A percentile compares a stretch with the other conserved stretches of the same genome.
Conservation (phyloP, 768 basidiomycete genomes). For the Rubroboletus pulcherrimus region DNA sequence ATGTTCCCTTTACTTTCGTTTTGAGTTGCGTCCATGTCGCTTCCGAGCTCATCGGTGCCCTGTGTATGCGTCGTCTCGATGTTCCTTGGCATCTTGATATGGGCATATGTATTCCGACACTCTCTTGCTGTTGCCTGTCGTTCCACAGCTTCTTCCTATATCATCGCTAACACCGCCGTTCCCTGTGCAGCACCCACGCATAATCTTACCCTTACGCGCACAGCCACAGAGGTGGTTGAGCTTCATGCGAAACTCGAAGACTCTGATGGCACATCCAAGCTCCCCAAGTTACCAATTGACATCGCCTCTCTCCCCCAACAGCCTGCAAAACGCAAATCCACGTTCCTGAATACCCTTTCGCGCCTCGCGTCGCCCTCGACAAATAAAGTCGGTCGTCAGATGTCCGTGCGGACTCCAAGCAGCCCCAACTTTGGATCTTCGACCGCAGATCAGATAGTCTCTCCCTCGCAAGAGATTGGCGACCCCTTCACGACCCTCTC, state of each 20-base stretch:
- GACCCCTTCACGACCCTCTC: conserved; percentile 58
- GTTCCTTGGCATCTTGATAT: conserved; percentile 14
- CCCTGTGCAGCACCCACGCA: conserved; percentile 71
- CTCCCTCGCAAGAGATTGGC: conserved; percentile 52
- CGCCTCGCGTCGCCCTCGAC: conserved; percentile 73
- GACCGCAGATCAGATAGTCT: conserved; percentile 36
- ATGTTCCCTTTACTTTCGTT: conserved; percentile 17
- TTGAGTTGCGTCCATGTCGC: conserved; percentile 20
- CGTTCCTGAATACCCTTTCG: conserved; percentile 82
- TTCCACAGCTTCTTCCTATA: conserved; percentile 16
- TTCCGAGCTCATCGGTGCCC: conserved; percentile 28
- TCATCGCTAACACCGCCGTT: conserved; percentile 29
- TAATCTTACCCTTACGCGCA: conserved; percentile 82
- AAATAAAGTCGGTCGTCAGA: conserved; percentile 45
- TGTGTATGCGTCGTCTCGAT: conserved; percentile 14
- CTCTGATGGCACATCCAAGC: conserved; percentile 48
- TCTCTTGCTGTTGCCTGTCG: conserved; percentile 13
- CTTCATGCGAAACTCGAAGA: conserved; percentile 80
- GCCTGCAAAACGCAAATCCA: conserved; percentile 71
- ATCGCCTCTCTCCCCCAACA: conserved; percentile 46
- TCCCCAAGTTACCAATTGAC: conserved; percentile 64
- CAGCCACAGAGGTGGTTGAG: conserved; percentile 71
- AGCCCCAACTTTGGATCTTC: conserved; percentile 31
- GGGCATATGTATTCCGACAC: conserved; percentile 9
- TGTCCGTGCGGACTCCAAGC: conserved; percentile 33